phyloP scores from a whole-genome alignment of 768 basidiomycete genomes.

The Lentinula sp. region DNA sequence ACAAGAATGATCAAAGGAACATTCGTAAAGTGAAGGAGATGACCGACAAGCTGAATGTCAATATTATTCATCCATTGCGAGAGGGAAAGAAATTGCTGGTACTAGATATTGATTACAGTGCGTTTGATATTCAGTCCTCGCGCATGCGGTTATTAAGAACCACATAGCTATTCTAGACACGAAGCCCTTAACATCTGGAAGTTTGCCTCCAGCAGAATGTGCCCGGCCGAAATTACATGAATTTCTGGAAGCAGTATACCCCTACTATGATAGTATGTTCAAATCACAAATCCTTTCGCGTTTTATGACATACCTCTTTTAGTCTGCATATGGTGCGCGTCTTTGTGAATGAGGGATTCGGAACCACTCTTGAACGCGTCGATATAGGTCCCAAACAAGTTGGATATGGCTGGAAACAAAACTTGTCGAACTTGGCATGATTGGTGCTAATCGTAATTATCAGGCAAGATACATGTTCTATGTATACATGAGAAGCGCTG shows the following conservation, averaged over 20 bases:
- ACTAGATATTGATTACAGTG: constrained; percentile 83
- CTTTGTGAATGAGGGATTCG: not conserved
- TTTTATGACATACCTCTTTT: not conserved
- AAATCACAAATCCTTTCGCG: not conserved
- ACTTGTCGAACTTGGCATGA: constrained; percentile 79
- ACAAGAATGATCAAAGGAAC: constrained; percentile 75
- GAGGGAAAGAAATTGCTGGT: constrained; percentile 78
- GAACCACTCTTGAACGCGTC: not conserved
- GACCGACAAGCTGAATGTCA: constrained; percentile 53
- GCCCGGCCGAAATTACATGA: constrained; percentile 79
- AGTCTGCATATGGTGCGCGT: constrained; percentile 74
- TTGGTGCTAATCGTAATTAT: constrained; percentile 65
- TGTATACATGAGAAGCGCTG: not conserved
- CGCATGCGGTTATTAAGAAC: constrained; percentile 6
- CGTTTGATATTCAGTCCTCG: not conserved
- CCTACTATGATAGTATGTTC: constrained; percentile 67
- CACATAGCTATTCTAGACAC: constrained; percentile 73
- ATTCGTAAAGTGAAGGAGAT: constrained; percentile 75
- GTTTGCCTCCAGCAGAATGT: constrained; percentile 75
- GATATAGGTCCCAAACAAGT: constrained; percentile 70
- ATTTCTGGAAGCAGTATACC: constrained; percentile 75
- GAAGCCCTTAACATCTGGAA: constrained; percentile 76
- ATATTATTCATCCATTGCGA: constrained; percentile 73
- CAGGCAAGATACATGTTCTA: constrained; percentile 37
- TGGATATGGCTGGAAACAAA: constrained; percentile 91